Evolutionary conservation across 768 basidiomycete species (phyloP).

Genomic region (Lactarius tabidus): DNA sequence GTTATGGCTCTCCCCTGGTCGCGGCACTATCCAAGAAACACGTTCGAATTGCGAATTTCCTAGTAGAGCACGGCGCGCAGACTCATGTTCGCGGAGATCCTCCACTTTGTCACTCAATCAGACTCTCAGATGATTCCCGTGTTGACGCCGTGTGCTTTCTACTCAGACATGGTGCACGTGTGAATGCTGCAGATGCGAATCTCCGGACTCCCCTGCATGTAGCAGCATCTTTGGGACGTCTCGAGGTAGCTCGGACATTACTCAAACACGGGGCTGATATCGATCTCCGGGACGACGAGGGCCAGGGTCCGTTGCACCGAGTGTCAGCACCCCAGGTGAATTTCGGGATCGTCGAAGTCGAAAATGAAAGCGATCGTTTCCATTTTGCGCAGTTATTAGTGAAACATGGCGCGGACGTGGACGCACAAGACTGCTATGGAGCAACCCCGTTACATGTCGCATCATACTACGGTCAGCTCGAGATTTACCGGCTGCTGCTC

Average conservation of each 20-base stretch:
- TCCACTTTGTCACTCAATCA: neutral
- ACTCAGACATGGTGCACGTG: neutral
- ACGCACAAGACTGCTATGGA: neutral
- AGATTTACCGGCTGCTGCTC: neutral
- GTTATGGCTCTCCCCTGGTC: neutral
- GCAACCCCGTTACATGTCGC: neutral
- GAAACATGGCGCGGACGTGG: neutral
- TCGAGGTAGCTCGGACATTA: neutral
- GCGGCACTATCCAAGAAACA: neutral
- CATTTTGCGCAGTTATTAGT: neutral
- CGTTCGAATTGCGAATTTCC: neutral
- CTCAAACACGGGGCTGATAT: neutral
- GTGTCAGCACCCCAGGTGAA: neutral
- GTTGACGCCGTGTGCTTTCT: neutral
- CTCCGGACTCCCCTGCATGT: neutral
- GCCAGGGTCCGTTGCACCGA: neutral
- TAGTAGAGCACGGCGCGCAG: neutral
- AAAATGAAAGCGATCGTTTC: neutral
- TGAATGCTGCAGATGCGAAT: neutral
- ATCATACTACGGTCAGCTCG: neutral
- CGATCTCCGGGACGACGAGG: neutral
- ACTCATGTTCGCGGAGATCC: neutral
- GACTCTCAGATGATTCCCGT: neutral
- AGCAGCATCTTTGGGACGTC: neutral
- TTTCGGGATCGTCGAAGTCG: neutral